Base-by-base conservation (phyloP, 202 grass and related monocot species). In the Zoysia matrella region DNA sequence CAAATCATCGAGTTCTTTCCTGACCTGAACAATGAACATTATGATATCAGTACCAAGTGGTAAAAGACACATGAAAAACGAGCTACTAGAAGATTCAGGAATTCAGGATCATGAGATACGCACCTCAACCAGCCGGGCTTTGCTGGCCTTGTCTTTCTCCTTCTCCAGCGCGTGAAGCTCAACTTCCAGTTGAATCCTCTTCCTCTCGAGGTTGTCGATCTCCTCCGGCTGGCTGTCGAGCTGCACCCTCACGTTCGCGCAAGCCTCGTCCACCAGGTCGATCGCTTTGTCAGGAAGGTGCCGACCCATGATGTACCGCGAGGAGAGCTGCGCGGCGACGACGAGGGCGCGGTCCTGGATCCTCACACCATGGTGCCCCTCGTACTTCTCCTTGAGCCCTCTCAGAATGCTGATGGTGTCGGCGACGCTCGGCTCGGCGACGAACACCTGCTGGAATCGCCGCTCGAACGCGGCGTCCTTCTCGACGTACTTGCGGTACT, bases 141-240 rank as follows among this genome's bases (percentile, higher is more conserved):
- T 36, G 30, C 30, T 36, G 30, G 30, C 30, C 30, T 36, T 36
- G 30, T 36, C 30, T 36, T 36, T 36, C 30, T 36, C 30, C 30
- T 36, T 36, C 30, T 36, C 30, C 30, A 36, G 30, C 30, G 30
- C 30, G 30, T 36, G 30, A 36, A 36, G 30, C 30, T 36, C 30
- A 36, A 36, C 30, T 36, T 36, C 30, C 30, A 36, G 30, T 36
- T 36, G 30, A 36, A 36, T 36, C 61, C 95, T 84, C 80, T 98
- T 98, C 75, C 95, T 88, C 61, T 95, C 95, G 2, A 98, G 87
- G 54, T 93, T 95, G 41, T 98, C 95, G 10, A 98, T 98, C 79
- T 98, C 95, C 74, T 98, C 92, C 14, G 95, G 95, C 61, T 98
- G 95, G 84, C 95, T 98, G 80, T 98, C 95, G 56, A 98, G 88